These are phyloP conservation scores for Porogramme epimiltina DNA, from an alignment of 1,284 basidiomycete genomes.

Conservation along the genomic window DNA sequence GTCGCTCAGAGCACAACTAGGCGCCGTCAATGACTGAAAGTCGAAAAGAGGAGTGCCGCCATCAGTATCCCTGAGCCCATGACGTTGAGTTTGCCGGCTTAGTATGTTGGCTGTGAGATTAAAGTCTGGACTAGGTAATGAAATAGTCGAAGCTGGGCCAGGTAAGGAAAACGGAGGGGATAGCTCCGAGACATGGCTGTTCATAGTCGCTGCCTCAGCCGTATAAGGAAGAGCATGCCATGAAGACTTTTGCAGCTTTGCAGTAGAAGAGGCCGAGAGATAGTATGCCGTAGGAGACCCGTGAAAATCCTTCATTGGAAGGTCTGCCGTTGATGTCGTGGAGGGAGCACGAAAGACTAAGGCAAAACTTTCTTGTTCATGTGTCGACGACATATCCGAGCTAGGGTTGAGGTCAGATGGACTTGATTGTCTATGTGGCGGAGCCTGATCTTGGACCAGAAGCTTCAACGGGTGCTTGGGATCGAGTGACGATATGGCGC, in stretches of 20 bases:
- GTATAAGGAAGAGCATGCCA: not conserved
- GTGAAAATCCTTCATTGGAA: no score
- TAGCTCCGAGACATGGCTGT: not conserved
- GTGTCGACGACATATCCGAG: not conserved
- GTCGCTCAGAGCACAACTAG: no score
- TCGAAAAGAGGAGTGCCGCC: no score
- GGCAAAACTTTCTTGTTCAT: not conserved
- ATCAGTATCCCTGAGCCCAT: no score
- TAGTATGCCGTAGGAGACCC: no score
- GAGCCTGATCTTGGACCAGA: conserved; percentile 31
- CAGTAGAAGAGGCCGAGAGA: no score
- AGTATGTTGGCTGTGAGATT: no score
- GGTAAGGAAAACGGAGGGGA: conserved; percentile 3
- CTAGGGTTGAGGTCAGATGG: not conserved
- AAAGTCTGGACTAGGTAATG: not conserved
- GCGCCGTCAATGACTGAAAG: no score
- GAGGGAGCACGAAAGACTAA: not conserved
- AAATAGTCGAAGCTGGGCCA: not conserved
- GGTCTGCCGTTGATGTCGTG: no score
- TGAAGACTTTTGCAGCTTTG: no score
- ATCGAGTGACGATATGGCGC: conserved; percentile 43
- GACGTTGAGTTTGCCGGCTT: no score
- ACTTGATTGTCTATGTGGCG: not conserved
- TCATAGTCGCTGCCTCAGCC: not conserved
- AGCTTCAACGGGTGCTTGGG: conserved; percentile 46